Percentiles rank a stretch among this genome's conserved stretches.
Conservation (phyloP, 2,329 filamentous ascomycete genomes). For the Exophiala sideris region DNA sequence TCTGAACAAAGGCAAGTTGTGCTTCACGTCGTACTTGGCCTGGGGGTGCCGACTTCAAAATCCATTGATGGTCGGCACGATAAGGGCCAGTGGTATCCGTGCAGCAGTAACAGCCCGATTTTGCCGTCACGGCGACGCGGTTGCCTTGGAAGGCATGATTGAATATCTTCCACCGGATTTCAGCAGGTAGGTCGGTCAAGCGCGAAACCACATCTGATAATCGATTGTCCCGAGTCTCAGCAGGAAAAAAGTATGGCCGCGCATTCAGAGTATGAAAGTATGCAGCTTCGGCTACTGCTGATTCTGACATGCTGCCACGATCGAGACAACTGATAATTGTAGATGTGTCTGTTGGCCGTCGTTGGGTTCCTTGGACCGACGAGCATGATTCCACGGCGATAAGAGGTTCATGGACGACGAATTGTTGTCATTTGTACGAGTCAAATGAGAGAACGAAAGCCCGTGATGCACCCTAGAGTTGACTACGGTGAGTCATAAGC, state of each 20-base stretch:
- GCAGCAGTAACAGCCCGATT: constrained; percentile 14
- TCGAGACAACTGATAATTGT: too few species aligned
- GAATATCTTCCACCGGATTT: constrained; percentile 16
- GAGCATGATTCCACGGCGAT: too few species aligned
- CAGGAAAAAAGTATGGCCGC: constrained; percentile 9
- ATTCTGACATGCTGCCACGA: constrained; percentile 5
- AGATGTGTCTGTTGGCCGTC: too few species aligned
- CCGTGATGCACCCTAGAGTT: too few species aligned
- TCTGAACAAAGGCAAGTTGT: constrained; percentile 8
- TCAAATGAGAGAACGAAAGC: too few species aligned
- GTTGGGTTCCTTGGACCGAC: too few species aligned
- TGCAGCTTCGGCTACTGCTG: constrained; percentile 5
- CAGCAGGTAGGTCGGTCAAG: constrained; percentile 9
- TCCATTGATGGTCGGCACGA: constrained; percentile 14
- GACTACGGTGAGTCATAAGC: too few species aligned
- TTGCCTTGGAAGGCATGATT: constrained; percentile 11
- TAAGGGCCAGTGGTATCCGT: constrained; percentile 14
- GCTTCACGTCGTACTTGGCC: constrained; percentile 6
- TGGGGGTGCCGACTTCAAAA: constrained; percentile 2
- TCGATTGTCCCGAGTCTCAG: constrained; percentile 3
- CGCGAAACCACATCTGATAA: neutral
- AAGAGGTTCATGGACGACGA: too few species aligned
- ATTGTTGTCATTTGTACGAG: too few species aligned
- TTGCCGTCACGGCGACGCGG: constrained; percentile 13
- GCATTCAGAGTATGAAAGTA: constrained; percentile 16